A percentile compares a stretch with the other conserved stretches of the same genome.
Evolutionary conservation across 306 rosid genomes (phyloP).

Genomic region (Medicago ruthenica): DNA sequence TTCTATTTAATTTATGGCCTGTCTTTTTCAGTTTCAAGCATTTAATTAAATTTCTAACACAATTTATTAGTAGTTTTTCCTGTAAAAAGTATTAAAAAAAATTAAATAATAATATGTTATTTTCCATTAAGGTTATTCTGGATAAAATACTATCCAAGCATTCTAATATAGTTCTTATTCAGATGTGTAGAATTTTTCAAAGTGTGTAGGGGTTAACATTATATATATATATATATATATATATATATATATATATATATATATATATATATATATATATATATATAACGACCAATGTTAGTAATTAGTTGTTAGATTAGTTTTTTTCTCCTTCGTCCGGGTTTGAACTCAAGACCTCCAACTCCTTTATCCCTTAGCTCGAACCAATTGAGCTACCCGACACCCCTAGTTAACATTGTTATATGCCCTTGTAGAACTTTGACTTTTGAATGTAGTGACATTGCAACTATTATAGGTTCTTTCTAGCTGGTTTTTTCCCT

Average conservation of each 20-base stretch:
- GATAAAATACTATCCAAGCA: background rate
- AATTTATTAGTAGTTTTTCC: background rate
- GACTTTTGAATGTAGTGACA: background rate
- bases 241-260: too few relatives aligned
- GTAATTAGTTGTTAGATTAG: too few relatives aligned
- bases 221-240: too few relatives aligned
- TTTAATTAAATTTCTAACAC: background rate
- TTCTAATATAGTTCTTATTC: slow-evolving; percentile 5
- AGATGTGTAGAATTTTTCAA: background rate
- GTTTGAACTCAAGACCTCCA: too few relatives aligned
- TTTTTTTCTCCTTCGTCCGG: too few relatives aligned
- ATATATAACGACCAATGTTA: too few relatives aligned
- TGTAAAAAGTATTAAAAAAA: background rate
- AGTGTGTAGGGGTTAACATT: too few relatives aligned
- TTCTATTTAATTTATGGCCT: slow-evolving; percentile 8
- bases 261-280: too few relatives aligned
- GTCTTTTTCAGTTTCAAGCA: slow-evolving; percentile 20
- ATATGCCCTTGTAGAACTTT: background rate
- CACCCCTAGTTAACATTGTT: too few relatives aligned
- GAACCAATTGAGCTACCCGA: too few relatives aligned
- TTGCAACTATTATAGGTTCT: background rate
- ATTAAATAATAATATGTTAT: background rate
- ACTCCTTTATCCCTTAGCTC: too few relatives aligned
- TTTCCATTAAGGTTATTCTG: slow-evolving; percentile 26
- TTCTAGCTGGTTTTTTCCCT: slow-evolving; percentile 3